Evolutionary conservation across 495 filamentous ascomycete species (phyloP), one percentile per base, ranked within the genome.

Genomic region (Annulohypoxylon bovei): DNA sequence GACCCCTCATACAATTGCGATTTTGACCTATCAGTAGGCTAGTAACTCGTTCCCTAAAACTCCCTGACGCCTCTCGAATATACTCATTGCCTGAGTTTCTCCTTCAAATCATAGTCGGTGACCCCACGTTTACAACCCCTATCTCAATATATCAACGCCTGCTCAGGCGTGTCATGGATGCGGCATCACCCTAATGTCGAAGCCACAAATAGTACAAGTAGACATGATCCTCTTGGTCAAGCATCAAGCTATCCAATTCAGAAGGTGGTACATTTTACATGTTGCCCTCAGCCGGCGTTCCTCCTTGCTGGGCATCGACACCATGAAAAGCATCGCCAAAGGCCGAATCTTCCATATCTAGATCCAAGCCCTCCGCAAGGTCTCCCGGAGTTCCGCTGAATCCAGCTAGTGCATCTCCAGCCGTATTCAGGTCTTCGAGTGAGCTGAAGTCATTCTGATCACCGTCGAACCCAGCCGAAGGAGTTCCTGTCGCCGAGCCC

Each of bases 271-370:
- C 46, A 20, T 50, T 4, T 59, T 75, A 77, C 52, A 73, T 69
- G 54, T 62, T 74, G 33, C 62, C 65, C 14, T 77, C 72, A 7
- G 69, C 70, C 9, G 75, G 75, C 16, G 73, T 77, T 37, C 67
- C 70, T 30, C 67, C 67, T 18, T 65, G 67, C 22, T 77, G 75
- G 23, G 72, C 57, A 18, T 78, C 78, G 2, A 86, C 81, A 20
- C 83, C 84, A 58, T 88, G 85, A 57, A 87, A 86, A 12, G 86
- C 86, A 40, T 88, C 84, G 1, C 85, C 86, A 71, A 88, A 88
- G 8, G 84, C 84, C 14, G 81, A 83, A 71, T 87, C 85, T 63
- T 87, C 84, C 81, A 87, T 80, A 47, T 81, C 77, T 60, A 86
- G 68, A 61, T 77, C 77, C n/a, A 78, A 58, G 42, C 79, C 78